Evolutionary conservation across 495 filamentous ascomycete genomes (phyloP).

Genomic region (Neurospora hispaniola): DNA sequence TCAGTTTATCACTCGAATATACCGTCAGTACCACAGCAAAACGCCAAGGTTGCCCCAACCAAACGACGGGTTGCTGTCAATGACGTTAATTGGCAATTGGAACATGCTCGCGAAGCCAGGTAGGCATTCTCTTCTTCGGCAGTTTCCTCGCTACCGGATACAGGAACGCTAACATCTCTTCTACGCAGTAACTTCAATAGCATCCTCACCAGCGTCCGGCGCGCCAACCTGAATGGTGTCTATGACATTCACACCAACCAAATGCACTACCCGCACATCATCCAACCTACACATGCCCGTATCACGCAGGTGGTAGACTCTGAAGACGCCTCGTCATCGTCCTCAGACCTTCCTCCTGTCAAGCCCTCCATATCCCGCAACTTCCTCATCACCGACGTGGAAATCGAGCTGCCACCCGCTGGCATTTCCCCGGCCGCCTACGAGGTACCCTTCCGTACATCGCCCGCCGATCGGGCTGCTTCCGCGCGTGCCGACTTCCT

Average conservation of each 20-base stretch:
- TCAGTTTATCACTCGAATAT: constrained; percentile 81
- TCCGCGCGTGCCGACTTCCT: constrained; percentile 25
- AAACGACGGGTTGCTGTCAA: constrained; percentile 83
- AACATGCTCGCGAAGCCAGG: constrained; percentile 86
- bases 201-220: constrained; percentile 50
- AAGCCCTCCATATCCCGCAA: constrained; percentile 57
- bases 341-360: constrained; percentile 50
- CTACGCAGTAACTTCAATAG: constrained; percentile 69
- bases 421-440: constrained; percentile 34
- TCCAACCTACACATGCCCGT: constrained; percentile 79
- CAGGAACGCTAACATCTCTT: constrained; percentile 7
- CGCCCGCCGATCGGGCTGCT: constrained; percentile 12
- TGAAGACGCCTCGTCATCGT: constrained; percentile 12
- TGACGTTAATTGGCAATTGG: constrained; percentile 93
- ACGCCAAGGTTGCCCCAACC: constrained; percentile 55
- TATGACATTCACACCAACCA: constrained; percentile 91
- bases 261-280: constrained; percentile 76
- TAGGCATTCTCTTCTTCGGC: constrained; percentile 29
- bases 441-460: constrained; percentile 32
- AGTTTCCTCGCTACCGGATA: background rate
- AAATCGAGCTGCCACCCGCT: constrained; percentile 46
- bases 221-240: constrained; percentile 57
- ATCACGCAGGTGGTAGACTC: constrained; percentile 54
- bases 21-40: constrained; percentile 64
- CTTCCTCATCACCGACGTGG: constrained; percentile 64